Evolutionary conservation across 768 basidiomycete genomes (phyloP), one percentile per base, ranked within the genome.

Genomic region (Mycena capillaripes): DNA sequence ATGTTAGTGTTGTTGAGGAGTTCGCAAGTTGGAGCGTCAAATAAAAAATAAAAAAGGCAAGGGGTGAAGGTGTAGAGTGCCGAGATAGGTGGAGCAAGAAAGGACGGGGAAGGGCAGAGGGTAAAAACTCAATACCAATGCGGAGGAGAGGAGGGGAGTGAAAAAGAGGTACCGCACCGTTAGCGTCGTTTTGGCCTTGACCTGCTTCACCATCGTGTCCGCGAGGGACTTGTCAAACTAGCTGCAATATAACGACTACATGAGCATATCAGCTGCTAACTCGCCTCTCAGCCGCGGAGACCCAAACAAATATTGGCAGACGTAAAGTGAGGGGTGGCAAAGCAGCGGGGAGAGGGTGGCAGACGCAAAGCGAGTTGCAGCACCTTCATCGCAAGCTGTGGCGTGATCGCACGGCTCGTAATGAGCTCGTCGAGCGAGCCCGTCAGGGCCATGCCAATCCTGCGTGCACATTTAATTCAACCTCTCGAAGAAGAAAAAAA

Each of bases 161-260:
- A 46, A 44, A 38, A 66, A 42, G 16, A 27, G 14, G 46, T 42
- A 40, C 36, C 27, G 73, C 78, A 94, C 96, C 88, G 98, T 98
- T 72, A 98, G 88, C 14, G 92, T 92, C 21, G 97, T 95, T 88
- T 99, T 99, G 58, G 89, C 93, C 86, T 99, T 99, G 53, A 98
- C 97, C 77, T 93, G 91, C 85, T 95, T 96, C 53, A 95, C 91
- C 86, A 99, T 92, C 53, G 92, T 96, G 78, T 97, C 95, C 57
- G 97, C 95, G 60, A 98, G 87, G 65, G 94, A 95, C 84, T 97
- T 97, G 88, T 98, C 97, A 82, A 98, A 99, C 97, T 98, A 81
- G 27, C 34, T 29, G 60, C 38, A 23, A 17, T 21, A 21, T 6
- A 3, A 44, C 19, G 34, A 12, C 9, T 34, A n/a, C 40, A 63